Percentiles rank a stretch among this genome's conserved stretches.
Evolutionary conservation across 306 rosid species (phyloP).

Genomic region (Medicago arabica): DNA sequence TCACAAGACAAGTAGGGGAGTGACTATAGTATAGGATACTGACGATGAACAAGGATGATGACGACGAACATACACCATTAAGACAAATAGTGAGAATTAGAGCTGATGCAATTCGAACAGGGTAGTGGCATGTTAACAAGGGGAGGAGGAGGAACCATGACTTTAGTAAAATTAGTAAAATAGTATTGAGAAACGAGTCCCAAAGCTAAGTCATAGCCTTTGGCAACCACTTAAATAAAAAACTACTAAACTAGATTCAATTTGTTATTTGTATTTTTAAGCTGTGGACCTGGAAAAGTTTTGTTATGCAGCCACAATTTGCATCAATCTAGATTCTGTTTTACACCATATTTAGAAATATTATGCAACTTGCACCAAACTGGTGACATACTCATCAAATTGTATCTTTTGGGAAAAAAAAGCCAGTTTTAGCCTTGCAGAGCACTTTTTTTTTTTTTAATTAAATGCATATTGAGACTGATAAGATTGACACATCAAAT

Average conservation of each 20-base stretch:
- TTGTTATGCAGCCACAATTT: background rate
- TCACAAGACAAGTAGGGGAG: too few species aligned
- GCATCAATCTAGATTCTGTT: slow-evolving; percentile 3
- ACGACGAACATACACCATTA: too few species aligned
- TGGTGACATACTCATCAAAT: background rate
- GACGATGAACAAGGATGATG: too few species aligned
- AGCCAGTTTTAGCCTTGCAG: slow-evolving; percentile 15
- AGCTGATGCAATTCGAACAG: too few species aligned
- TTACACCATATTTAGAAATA: background rate
- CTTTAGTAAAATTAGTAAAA: too few species aligned
- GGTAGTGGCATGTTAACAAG: too few species aligned
- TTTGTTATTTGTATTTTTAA: background rate
- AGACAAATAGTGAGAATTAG: too few species aligned
- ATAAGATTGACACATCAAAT: slow-evolving; percentile 42
- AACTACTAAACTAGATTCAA: slow-evolving; percentile 3
- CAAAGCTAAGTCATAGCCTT: too few species aligned
- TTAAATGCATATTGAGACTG: slow-evolving; percentile 26
- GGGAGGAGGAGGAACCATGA: too few species aligned
- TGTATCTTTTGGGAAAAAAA: background rate
- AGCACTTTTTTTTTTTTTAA: slow-evolving; percentile 30
- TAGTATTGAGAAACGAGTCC: too few species aligned
- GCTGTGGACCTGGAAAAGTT: background rate
- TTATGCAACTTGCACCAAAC: background rate
- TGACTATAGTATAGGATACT: too few species aligned
- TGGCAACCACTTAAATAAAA: background rate